These are phyloP conservation scores for Picea abies DNA, from an alignment of 83 land plant species.

Conservation along the genomic window DNA sequence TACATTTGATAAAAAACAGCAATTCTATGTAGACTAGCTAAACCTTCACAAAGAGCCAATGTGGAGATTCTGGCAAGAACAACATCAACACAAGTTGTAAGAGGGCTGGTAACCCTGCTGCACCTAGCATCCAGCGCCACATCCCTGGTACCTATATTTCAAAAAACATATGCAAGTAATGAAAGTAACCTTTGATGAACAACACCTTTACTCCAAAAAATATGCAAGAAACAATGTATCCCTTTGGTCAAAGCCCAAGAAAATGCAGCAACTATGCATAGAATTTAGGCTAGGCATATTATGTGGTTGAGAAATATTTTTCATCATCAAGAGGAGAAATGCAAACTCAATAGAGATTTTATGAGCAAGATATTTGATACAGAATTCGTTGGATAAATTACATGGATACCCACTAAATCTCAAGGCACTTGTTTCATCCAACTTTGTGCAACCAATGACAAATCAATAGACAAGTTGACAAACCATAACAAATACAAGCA, in stretches of 20 bases:
- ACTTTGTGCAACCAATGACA: no score
- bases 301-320: neutral
- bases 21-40: no score
- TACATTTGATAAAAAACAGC: no score
- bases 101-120: constrained; percentile 70
- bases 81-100: constrained; percentile 69
- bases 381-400: no score
- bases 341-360: no score
- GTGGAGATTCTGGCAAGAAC: constrained; percentile 85
- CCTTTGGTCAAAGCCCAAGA: neutral
- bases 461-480: no score
- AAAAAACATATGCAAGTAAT: neutral
- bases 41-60: constrained; percentile 82
- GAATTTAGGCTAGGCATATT: neutral
- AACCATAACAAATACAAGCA: no score
- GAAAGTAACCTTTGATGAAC: neutral
- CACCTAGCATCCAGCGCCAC: constrained; percentile 96
- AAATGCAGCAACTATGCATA: neutral
- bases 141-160: constrained; percentile 67
- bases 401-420: no score
- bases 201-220: neutral
- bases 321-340: neutral
- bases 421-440: no score
- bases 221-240: neutral
- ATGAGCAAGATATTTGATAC: neutral